phyloP scores from a whole-genome alignment of 352 stramenopile genomes.

The Aphanomyces astaci region DNA sequence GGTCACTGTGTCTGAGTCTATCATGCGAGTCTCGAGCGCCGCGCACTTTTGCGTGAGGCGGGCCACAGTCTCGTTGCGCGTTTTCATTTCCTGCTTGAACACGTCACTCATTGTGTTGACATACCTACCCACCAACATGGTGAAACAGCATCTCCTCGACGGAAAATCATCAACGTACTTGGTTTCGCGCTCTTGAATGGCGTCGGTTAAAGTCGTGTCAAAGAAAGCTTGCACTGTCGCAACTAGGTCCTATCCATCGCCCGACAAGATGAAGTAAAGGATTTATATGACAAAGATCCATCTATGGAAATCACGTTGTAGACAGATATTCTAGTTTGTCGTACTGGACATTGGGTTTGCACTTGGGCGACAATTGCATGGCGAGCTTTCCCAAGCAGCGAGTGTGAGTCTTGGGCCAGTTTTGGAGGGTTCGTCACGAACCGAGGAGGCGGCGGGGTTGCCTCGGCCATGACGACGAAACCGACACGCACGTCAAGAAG shows the following conservation, averaged over 20 bases:
- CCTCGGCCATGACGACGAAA: not conserved
- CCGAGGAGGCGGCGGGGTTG: not conserved
- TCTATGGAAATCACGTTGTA: too few species aligned
- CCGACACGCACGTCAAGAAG: not conserved
- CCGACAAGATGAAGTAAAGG: too few species aligned
- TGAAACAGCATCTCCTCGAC: too few species aligned
- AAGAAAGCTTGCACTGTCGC: conserved; percentile 40
- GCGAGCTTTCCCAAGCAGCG: not conserved
- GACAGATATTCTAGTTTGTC: not conserved
- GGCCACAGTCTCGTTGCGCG: conserved; percentile 26
- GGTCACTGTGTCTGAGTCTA: conserved; percentile 29
- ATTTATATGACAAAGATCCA: too few species aligned
- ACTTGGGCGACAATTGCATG: not conserved
- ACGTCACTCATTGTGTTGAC: conserved; percentile 56
- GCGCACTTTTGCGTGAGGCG: conserved; percentile 26
- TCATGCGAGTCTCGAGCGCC: conserved; percentile 22
- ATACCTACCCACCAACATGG: too few species aligned
- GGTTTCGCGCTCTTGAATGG: conserved; percentile 51
- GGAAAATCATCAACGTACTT: conserved; percentile 18
- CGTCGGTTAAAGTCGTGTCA: conserved; percentile 29
- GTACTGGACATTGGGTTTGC: not conserved
- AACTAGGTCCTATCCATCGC: not conserved
- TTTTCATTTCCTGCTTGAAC: conserved; percentile 36
- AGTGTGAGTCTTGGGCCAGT: not conserved
- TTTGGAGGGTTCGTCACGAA: not conserved